phyloP scores from a whole-genome alignment of 1,284 basidiomycete genomes.

The Cryptococcus sp. region DNA sequence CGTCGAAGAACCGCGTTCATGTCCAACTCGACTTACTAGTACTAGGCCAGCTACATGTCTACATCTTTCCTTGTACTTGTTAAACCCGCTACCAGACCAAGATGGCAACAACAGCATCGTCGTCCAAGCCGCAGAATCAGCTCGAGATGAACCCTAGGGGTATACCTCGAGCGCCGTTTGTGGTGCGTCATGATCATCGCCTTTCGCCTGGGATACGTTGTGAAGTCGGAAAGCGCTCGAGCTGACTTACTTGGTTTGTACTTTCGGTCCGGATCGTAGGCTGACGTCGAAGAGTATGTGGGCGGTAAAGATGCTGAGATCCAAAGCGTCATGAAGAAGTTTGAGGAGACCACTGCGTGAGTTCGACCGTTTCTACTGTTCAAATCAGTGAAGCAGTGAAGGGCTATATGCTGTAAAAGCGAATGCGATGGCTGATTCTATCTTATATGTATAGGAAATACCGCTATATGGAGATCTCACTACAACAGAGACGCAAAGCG shows the following conservation, averaged over 20 bases:
- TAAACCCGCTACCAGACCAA: neutral
- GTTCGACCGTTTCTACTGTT: constrained; percentile 20
- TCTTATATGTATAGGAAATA: constrained; percentile 72
- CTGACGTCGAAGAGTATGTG: constrained; percentile 83
- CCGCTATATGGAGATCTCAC: constrained; percentile 92
- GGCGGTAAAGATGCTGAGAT: constrained; percentile 77
- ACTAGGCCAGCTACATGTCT: neutral
- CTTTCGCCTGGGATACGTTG: neutral
- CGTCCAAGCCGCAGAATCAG: constrained; percentile 26
- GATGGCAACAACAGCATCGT: constrained; percentile 31
- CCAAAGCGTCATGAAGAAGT: constrained; percentile 74
- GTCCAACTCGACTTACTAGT: neutral
- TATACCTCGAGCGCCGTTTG: constrained; percentile 92
- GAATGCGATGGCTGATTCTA: too few relatives aligned
- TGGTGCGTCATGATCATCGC: constrained; percentile 63
- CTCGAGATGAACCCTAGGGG: constrained; percentile 79
- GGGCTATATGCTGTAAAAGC: neutral
- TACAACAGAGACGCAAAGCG: constrained; percentile 74
- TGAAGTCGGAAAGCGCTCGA: neutral
- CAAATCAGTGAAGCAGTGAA: neutral
- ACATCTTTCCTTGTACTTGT: neutral
- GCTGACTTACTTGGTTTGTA: constrained; percentile 1
- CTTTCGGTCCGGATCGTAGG: constrained; percentile 54
- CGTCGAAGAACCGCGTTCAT: neutral
- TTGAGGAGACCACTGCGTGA: constrained; percentile 91